phyloP scores from a whole-genome alignment of 306 rosid species.

The Aeschynomene evenia region DNA sequence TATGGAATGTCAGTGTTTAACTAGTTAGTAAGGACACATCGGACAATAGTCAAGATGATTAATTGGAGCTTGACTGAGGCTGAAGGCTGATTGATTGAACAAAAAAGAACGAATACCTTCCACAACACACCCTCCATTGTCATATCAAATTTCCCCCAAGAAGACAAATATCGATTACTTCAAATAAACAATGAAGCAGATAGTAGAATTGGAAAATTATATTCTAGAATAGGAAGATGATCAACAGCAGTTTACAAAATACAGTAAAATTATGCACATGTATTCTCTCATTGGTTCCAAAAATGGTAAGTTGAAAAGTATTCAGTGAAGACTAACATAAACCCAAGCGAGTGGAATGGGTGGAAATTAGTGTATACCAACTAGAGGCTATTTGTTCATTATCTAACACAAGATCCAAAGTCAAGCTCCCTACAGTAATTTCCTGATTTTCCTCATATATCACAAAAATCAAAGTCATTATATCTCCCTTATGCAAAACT shows the following conservation, averaged over 20 bases:
- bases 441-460: neutral
- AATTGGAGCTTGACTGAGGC: neutral
- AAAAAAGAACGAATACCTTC: neutral
- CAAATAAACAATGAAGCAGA: neutral
- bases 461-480: conserved; percentile 1
- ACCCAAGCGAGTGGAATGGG: neutral
- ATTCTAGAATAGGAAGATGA: conserved; percentile 1
- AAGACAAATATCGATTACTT: neutral
- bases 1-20: neutral
- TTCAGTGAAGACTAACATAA: neutral
- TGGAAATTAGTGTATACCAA: neutral
- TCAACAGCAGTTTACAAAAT: neutral
- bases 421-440: neutral
- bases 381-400: neutral
- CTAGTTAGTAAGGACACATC: neutral
- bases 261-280: neutral
- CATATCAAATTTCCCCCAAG: neutral
- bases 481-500: conserved; percentile 17
- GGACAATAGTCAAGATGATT: neutral
- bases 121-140: neutral
- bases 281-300: neutral
- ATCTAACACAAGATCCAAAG: neutral
- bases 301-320: neutral
- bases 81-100: neutral
- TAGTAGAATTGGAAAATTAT: neutral